Base-by-base conservation (phyloP, 2,329 filamentous ascomycete species). In the Epichloe gansuensis region DNA sequence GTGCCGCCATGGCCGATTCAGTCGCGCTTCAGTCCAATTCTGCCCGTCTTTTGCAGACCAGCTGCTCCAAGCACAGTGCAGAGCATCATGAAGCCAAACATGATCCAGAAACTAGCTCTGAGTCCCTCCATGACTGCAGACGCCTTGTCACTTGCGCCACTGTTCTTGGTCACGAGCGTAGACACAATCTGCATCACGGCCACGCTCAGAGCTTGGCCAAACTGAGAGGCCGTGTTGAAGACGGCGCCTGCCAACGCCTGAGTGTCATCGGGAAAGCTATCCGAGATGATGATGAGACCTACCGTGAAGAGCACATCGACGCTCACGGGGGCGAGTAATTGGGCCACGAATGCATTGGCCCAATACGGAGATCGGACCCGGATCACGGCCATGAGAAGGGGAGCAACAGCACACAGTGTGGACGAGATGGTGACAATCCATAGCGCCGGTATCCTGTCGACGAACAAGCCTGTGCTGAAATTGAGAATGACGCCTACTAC, bases 161-260 rank as follows among this genome's bases (percentile, higher is more conserved):
- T 57, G 5, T 67, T 58, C 15, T 68, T 62, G 1, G 70, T 71
- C 1, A 74, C 69, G 1, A 62, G 57, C 1, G 63, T 63, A 0
- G 69, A 69, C 4, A 78, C 68, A 1, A 76, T 69, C 51, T 74
- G 73, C 52, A 75, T 68, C 1, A 75, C 57, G 0, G 73, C 72
- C 8, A 78, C 54, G 1, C 74, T 75, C 17, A 79, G 62, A 0
- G 72, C 69, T n/a, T 64, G 73, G 0, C 80, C 80, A 52, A 83
- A 75, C 56, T 83, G 78, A 0, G 72, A 66, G 0, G 76, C 68
- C 0, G 78, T 81, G 55, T 80, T 82, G 62, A 83, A 83, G 0
- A 84, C 79, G 0, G 77, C 79, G 0, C 80, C 81, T 0, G 78
- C 80, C 0, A 84, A 65, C 0, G 76, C 76, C 53, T 83, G 80